A percentile compares a stretch with the other conserved stretches of the same genome.
Evolutionary conservation across 768 basidiomycete species (phyloP).

Genomic region (Sarcodon sp.): DNA sequence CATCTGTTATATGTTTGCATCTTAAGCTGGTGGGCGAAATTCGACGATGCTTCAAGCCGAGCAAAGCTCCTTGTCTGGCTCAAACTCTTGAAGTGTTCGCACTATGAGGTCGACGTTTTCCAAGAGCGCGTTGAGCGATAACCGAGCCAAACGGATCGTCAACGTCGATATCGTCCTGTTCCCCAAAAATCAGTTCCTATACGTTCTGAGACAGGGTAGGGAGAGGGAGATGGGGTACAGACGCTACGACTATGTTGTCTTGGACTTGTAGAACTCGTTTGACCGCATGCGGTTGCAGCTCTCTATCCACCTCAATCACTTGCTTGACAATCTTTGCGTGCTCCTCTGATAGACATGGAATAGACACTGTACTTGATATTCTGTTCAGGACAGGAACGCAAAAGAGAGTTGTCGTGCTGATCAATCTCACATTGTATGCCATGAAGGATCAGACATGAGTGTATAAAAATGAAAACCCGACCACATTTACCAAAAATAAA

Average conservation of each 20-base stretch:
- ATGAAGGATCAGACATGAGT: too few relatives aligned
- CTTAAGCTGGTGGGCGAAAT: too few relatives aligned
- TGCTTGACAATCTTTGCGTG: slow-evolving; percentile 77
- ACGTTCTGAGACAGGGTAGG: background rate
- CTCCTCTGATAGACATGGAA: slow-evolving; percentile 62
- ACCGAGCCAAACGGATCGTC: slow-evolving; percentile 75
- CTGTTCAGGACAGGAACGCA: background rate
- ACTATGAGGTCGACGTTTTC: slow-evolving; percentile 83
- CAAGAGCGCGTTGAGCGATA: slow-evolving; percentile 76
- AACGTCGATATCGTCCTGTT: slow-evolving; percentile 60
- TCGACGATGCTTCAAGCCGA: too few relatives aligned
- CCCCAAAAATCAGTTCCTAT: slow-evolving; percentile 1
- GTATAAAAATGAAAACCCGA: too few relatives aligned
- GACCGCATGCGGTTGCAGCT: slow-evolving; percentile 74
- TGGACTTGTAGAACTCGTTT: slow-evolving; percentile 58
- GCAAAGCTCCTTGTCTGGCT: too few relatives aligned
- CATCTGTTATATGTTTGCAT: too few relatives aligned
- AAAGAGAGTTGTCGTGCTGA: background rate
- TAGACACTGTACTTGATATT: slow-evolving; percentile 41
- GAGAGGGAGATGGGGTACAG: slow-evolving; percentile 17
- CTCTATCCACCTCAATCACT: slow-evolving; percentile 77
- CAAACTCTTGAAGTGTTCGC: slow-evolving; percentile 73
- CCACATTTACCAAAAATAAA: too few relatives aligned
- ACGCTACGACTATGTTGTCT: slow-evolving; percentile 65
- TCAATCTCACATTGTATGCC: too few relatives aligned